phyloP scores from a whole-genome alignment of 169 alveolate species.

The Eimeria brunetti region DNA sequence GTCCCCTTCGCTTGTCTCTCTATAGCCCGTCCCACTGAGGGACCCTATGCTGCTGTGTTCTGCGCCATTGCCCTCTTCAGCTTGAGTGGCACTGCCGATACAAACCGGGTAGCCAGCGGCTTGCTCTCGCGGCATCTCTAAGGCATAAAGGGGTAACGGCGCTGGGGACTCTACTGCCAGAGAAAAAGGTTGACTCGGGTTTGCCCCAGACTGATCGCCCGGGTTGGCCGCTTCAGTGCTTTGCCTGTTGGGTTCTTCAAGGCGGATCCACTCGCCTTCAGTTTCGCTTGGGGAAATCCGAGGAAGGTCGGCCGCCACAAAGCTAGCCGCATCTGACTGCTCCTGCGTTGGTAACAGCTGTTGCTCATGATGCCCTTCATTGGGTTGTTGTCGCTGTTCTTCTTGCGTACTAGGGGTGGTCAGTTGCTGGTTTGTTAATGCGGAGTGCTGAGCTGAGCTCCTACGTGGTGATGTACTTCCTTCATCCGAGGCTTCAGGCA shows the following conservation, averaged over 20 bases:
- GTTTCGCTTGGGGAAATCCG: conserved; percentile 54
- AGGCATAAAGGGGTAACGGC: not conserved
- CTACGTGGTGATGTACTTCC: not conserved
- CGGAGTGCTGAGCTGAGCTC: not conserved
- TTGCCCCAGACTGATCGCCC: not conserved
- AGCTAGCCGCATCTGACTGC: not conserved
- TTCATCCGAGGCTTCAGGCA: not conserved
- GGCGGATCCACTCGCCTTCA: conserved; percentile 72
- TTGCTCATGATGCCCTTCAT: not conserved
- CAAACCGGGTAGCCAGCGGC: conserved; percentile 1
- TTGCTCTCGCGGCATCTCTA: conserved; percentile 18
- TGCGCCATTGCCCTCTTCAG: conserved; percentile 18
- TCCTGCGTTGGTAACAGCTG: not conserved
- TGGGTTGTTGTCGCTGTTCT: not conserved
- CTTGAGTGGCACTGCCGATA: conserved; percentile 39
- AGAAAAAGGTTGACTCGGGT: not conserved
- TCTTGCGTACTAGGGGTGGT: not conserved
- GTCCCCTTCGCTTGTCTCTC: not conserved
- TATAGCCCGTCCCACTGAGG: not conserved
- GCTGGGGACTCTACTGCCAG: not conserved
- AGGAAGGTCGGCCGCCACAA: not conserved
- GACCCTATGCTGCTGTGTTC: conserved; percentile 9
- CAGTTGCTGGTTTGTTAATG: not conserved
- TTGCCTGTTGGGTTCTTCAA: conserved; percentile 25
- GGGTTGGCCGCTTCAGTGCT: not conserved